phyloP scores from a whole-genome alignment of 1,139 yeast genomes.

The Pichia kudriavzevii region DNA sequence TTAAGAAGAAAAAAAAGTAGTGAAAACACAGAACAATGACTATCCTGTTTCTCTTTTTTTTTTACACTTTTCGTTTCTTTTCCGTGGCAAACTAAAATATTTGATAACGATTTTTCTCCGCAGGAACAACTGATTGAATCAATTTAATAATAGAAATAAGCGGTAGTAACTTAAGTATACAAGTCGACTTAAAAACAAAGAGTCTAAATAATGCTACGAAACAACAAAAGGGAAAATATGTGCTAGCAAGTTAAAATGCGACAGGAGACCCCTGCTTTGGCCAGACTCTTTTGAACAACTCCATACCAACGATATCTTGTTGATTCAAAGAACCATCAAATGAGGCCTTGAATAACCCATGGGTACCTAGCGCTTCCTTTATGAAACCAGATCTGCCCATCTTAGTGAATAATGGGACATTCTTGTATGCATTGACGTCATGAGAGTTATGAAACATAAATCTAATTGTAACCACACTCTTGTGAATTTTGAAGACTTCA shows the following conservation, averaged over 20 bases:
- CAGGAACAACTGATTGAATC: too few relatives aligned
- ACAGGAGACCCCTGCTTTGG: slow-evolving; percentile 38
- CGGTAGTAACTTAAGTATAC: too few relatives aligned
- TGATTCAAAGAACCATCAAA: slow-evolving; percentile 88
- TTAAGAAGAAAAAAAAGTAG: too few relatives aligned
- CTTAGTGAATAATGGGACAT: slow-evolving; percentile 87
- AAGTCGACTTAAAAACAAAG: too few relatives aligned
- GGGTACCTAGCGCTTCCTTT: slow-evolving; percentile 94
- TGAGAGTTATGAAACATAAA: slow-evolving; percentile 95
- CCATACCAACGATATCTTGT: slow-evolving; percentile 92
- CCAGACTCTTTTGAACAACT: slow-evolving; percentile 90
- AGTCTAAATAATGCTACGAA: not conserved
- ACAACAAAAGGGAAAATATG: not conserved
- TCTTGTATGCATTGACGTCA: slow-evolving; percentile 85
- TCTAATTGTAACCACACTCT: slow-evolving; percentile 81
- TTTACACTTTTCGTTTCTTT: too few relatives aligned
- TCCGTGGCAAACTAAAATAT: too few relatives aligned
- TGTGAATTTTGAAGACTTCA: slow-evolving; percentile 92
- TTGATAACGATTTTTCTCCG: too few relatives aligned
- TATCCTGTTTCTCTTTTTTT: too few relatives aligned
- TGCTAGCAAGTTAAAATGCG: slow-evolving; percentile 3
- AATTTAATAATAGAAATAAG: too few relatives aligned
- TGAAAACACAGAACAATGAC: too few relatives aligned
- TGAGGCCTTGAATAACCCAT: slow-evolving; percentile 94
- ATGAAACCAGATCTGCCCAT: slow-evolving; percentile 90